Evolutionary conservation across 208 protist genomes (phyloP).

Genomic region (Leishmania gerbilli): DNA sequence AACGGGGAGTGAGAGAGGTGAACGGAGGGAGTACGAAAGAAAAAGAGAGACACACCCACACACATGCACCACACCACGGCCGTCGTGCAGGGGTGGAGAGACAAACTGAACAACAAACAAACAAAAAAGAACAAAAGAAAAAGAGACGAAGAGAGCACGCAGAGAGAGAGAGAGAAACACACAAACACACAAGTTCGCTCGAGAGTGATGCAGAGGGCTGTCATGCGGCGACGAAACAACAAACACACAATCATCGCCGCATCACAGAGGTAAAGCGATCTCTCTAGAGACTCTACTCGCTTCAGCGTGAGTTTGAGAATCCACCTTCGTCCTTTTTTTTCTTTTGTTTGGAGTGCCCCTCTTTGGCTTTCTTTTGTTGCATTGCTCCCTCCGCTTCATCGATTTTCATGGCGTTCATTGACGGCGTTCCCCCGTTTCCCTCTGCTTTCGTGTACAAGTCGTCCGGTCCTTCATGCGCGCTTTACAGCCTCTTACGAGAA

Average conservation of each 20-base stretch:
- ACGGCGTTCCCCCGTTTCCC: not conserved
- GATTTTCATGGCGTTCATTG: not conserved
- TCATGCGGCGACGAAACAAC: not conserved
- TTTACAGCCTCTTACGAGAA: conserved; percentile 7
- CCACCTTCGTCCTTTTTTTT: not conserved
- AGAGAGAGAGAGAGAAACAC: not conserved
- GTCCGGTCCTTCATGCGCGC: not conserved
- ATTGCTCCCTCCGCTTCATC: not conserved
- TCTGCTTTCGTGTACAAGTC: not conserved
- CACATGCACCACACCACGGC: not conserved
- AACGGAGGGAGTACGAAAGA: not conserved
- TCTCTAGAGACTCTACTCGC: not conserved
- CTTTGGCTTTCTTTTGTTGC: not conserved
- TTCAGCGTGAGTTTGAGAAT: not conserved
- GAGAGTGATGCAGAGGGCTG: not conserved
- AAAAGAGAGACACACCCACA: not conserved
- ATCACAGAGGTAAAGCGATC: not conserved
- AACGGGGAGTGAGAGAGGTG: not conserved
- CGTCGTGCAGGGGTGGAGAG: not conserved
- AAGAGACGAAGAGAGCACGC: not conserved
- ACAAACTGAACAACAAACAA: too few species aligned
- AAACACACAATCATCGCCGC: not conserved
- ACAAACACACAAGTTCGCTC: not conserved
- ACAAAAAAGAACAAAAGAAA: too few species aligned
- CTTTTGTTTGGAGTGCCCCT: not conserved